Percentiles rank a stretch among this genome's conserved stretches.
phyloP scores from a whole-genome alignment of 805 yeast genomes.

The Yamadazyma endophytica region DNA sequence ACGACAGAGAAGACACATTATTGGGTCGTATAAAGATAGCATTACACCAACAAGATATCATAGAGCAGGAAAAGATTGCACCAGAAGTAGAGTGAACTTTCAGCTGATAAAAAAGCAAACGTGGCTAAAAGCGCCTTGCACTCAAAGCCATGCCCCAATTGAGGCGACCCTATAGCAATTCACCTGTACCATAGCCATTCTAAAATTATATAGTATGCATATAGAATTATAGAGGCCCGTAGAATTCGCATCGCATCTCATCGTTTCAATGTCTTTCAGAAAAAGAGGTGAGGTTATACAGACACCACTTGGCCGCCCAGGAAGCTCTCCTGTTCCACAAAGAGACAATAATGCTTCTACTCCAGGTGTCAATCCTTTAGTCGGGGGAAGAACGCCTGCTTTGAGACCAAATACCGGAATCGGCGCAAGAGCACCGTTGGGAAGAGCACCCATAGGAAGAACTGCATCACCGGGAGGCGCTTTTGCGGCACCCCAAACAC shows the following conservation, averaged over 20 bases:
- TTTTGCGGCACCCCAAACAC: not conserved
- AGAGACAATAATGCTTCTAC: no score
- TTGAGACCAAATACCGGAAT: conserved; percentile 1
- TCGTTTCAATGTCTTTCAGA: conserved; percentile 34
- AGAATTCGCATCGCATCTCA: no score
- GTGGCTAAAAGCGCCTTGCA: no score
- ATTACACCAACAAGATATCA: conserved; percentile 1
- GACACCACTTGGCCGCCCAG: no score
- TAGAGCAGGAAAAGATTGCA: conserved; percentile 1
- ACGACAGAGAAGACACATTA: conserved; percentile 26
- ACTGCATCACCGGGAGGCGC: conserved; percentile 4
- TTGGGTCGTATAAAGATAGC: conserved; percentile 19
- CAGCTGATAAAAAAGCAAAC: no score
- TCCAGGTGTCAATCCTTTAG: conserved; percentile 4
- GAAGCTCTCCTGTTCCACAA: no score
- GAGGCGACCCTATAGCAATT: no score
- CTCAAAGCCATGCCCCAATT: no score
- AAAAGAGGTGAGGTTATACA: conserved; percentile 38
- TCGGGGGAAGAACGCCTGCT: conserved; percentile 3
- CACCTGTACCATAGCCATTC: no score
- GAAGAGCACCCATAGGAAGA: conserved; percentile 4
- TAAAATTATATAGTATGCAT: no score
- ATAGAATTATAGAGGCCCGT: no score
- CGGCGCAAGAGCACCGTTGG: conserved; percentile 2
- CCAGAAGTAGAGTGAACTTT: no score